Evolutionary conservation across 2,329 filamentous ascomycete species (phyloP), one percentile per base, ranked within the genome.

Genomic region (Aspergillus eucalypticola): DNA sequence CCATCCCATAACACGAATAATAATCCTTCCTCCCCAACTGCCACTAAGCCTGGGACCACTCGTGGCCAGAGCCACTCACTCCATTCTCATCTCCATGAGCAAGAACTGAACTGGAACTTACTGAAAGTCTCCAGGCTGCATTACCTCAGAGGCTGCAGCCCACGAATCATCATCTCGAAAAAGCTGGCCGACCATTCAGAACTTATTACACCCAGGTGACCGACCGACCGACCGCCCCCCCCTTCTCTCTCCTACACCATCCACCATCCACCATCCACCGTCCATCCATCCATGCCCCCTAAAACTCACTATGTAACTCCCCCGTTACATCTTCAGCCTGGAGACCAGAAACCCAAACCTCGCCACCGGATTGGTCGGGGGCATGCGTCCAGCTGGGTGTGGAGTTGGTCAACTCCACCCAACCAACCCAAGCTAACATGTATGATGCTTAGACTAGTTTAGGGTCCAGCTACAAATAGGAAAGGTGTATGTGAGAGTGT

Each of bases 401-500:
- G 59, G 38, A 32, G 46, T 35, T 8, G 23, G 7, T 7, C 15
- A 29, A 21, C 23, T 13, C 32, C 32, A 4, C 10, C 10, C 27
- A 19, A 39, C 54, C 60, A 62, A 32, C 32, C 57, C 46, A 13
- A 35, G 35, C 59, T 61, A 63, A 60, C 38, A 65, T 64, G 60
- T 63, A 66, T 66, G 64, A 66, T 66, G 64, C 64, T 58, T 63
- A 61, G 60, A 66, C 62, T 62, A 61, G 65, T 62, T 61, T 44
- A 62, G 59, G 60, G 60, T 54, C 57, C 60, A 59, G 56, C 61
- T 63, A 60, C 64, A 67, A 66, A 63, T 66, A 67, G 63, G 63
- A 64, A 63, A 60, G 29, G 61, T 15, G 11, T 35, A 11, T 35
- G 32, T 15, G 11, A 13, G 32, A 5, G 32, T 6, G 32, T 35